These are phyloP conservation scores for Cyclanthera cordifolia DNA, from an alignment of 306 rosid species.

Conservation along the genomic window DNA sequence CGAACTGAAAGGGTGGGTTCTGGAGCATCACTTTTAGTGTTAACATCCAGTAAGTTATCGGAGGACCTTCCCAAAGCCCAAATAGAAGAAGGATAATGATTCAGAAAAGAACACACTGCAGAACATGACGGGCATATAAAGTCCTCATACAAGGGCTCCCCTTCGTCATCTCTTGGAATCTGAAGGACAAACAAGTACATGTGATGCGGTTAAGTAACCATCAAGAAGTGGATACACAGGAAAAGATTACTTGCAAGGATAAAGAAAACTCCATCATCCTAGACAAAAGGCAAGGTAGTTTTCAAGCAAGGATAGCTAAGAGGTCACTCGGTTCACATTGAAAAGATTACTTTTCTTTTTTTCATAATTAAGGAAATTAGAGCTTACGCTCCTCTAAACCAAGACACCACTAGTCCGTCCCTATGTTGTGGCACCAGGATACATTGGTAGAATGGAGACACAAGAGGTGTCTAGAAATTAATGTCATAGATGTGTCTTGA, in stretches of 20 bases:
- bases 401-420: no score
- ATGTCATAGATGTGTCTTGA: no score
- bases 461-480: no score
- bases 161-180: slow-evolving; percentile 95
- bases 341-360: no score
- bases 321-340: neutral
- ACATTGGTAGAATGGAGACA: no score
- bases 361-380: no score
- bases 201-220: neutral
- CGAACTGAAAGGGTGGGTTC: slow-evolving; percentile 34
- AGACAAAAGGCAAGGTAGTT: neutral
- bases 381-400: no score
- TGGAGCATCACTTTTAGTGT: slow-evolving; percentile 50
- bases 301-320: neutral
- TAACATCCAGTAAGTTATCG: slow-evolving; percentile 22
- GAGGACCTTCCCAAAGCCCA: slow-evolving; percentile 42
- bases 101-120: slow-evolving; percentile 49
- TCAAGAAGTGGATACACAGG: neutral
- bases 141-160: slow-evolving; percentile 79
- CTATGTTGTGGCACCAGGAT: no score
- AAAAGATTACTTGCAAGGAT: no score
- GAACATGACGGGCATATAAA: slow-evolving; percentile 78
- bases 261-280: neutral
- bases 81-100: slow-evolving; percentile 48
- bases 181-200: slow-evolving; percentile 20